Evolutionary conservation across 805 yeast species (phyloP).

Genomic region (Phaffomyces antillensis): DNA sequence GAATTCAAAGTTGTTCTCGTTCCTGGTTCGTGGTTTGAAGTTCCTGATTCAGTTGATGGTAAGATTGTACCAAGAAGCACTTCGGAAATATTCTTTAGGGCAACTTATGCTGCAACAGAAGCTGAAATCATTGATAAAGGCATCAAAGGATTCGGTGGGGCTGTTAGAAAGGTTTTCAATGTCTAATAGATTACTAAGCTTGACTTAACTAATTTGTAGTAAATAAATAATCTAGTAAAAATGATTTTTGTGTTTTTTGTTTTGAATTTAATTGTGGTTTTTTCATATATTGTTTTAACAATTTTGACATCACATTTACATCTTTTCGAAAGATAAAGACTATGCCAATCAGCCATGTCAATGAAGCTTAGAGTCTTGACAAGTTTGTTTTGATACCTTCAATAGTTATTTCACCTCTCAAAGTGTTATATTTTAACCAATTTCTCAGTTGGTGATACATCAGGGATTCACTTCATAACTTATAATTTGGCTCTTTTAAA

Average conservation of each 20-base stretch:
- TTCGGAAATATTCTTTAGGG: neutral
- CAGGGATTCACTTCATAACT: constrained; percentile 1
- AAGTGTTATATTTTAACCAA: neutral
- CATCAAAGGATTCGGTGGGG: neutral
- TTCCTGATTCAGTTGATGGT: neutral
- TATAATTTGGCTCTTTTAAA: constrained; percentile 1
- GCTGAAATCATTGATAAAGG: neutral
- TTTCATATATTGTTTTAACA: too few relatives aligned
- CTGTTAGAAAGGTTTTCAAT: neutral
- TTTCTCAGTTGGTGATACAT: constrained; percentile 8
- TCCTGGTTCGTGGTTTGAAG: constrained; percentile 1
- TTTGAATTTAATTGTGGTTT: too few relatives aligned
- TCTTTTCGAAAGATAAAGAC: too few relatives aligned
- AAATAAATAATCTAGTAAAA: too few relatives aligned
- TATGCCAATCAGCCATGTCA: neutral
- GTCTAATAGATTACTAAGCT: neutral
- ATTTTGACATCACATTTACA: too few relatives aligned
- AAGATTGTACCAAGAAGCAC: neutral
- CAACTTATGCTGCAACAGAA: neutral
- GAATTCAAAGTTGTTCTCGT: neutral
- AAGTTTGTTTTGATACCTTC: neutral
- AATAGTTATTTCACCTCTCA: neutral
- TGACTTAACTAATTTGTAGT: too few relatives aligned
- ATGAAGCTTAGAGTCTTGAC: neutral
- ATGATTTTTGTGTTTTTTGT: too few relatives aligned